Percentiles rank a stretch among this genome's conserved stretches.
These are phyloP conservation scores for Zymoseptoria passerinii DNA, from an alignment of 2,329 filamentous ascomycete species.

Conservation along the genomic window DNA sequence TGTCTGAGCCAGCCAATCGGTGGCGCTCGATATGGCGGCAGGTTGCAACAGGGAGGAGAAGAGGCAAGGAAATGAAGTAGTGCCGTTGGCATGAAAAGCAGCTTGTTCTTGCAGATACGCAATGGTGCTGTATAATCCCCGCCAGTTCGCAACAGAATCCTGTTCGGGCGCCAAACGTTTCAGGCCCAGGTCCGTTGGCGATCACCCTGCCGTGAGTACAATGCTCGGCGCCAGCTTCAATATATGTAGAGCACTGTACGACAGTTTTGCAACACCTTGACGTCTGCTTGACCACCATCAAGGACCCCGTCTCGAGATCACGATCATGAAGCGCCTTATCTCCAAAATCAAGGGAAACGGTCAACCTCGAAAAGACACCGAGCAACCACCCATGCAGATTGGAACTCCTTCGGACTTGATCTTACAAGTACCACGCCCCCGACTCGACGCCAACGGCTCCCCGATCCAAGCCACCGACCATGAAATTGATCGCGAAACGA, in stretches of 20 bases:
- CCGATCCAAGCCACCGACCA: background rate
- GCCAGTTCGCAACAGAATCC: too few relatives aligned
- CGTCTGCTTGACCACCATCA: too few relatives aligned
- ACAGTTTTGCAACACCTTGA: too few relatives aligned
- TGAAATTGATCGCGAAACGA: slow-evolving; percentile 1
- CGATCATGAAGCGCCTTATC: background rate
- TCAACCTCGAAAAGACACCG: background rate
- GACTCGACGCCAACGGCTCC: background rate
- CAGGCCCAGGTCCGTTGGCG: background rate
- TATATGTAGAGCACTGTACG: too few relatives aligned
- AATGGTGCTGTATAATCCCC: too few relatives aligned
- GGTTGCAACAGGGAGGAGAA: too few relatives aligned
- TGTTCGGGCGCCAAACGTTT: background rate
- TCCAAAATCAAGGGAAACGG: background rate
- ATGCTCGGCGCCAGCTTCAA: background rate
- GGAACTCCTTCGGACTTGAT: background rate
- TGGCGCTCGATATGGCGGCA: too few relatives aligned
- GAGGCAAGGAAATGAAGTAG: too few relatives aligned
- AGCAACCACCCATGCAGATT: background rate
- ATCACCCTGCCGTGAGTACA: background rate
- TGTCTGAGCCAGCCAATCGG: too few relatives aligned
- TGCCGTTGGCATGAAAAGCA: too few relatives aligned
- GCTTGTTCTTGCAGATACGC: too few relatives aligned
- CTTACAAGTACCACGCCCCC: background rate
- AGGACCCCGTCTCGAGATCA: background rate